Evolutionary conservation across 2,329 filamentous ascomycete species (phyloP), one percentile per base, ranked within the genome.

Genomic region (Dothideomycetidae sp.): DNA sequence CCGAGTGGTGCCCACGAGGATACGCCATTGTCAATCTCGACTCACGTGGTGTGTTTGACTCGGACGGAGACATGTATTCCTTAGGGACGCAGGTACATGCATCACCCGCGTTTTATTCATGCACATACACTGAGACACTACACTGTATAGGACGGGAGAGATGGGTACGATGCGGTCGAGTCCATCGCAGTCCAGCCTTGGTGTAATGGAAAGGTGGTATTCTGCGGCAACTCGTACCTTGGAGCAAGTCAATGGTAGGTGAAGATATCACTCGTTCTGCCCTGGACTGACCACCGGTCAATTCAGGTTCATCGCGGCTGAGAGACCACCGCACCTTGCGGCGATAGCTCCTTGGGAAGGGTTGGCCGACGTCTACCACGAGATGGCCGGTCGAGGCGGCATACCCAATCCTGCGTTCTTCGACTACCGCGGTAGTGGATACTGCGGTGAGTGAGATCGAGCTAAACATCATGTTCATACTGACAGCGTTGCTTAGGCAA

Each of bases 341-440:
- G 54, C 55, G 0, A 63, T 67, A 23, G 62, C 61, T 1, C 67
- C 53, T 31, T 64, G 62, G 62, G 66, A 70, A 46, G 61, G 9
- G 58, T 51, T 28, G 56, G 56, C 1, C 5, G 66, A 69, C 42
- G 44, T 67, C 3, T 68, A 63, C 42, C 58, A 63, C 2, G 64
- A 68, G 43, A 57, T 62, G 16, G 61, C 66, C 42, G 54, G 52
- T 23, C 56, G 64, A 4, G 64, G 65, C 10, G 62, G 63, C 2
- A 39, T 37, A 4, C 21, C 21, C n/a, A 7, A 26, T 26, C 7
- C n/a, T n/a, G n/a, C 7, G 21, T 7, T 7, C 7, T 26, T 26
- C n/a, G 7, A 26, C n/a, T 7, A 26, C n/a, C 7, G 7, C 7
- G n/a, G 7, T n/a, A 26, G n/a, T 7, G 21, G 21, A 26, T 7